phyloP scores from a whole-genome alignment of 164 flowering plant species.

The Houttuynia cordata region DNA sequence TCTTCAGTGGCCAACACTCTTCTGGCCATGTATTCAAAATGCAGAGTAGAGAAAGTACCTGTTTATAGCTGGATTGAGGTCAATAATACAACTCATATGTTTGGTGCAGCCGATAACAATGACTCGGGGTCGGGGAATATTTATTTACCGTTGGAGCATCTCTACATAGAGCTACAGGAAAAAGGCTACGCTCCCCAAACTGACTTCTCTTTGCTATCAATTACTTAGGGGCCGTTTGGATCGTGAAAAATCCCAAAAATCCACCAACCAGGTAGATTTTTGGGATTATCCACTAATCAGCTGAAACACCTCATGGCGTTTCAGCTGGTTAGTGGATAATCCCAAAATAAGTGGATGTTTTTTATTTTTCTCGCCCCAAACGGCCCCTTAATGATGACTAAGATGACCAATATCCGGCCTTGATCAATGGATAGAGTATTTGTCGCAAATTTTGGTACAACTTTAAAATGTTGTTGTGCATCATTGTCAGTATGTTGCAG shows the following conservation, averaged over 20 bases:
- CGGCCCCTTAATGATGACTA: too few species aligned
- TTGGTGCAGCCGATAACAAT: background rate
- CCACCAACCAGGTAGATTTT: too few species aligned
- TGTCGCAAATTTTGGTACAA: background rate
- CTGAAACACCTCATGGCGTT: too few species aligned
- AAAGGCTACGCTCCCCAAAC: slow-evolving; percentile 1
- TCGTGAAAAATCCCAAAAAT: too few species aligned
- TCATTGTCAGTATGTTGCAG: background rate
- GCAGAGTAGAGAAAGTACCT: slow-evolving; percentile 9
- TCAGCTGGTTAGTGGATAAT: too few species aligned
- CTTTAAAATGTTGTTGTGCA: background rate
- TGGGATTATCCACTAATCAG: too few species aligned
- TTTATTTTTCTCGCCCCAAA: too few species aligned
- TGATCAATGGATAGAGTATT: background rate
- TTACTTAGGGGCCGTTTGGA: too few species aligned
- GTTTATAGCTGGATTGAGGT: slow-evolving; percentile 3
- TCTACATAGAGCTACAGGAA: background rate
- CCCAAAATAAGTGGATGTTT: too few species aligned
- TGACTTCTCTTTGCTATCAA: background rate
- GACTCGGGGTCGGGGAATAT: background rate
- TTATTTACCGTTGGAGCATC: background rate
- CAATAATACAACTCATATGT: slow-evolving; percentile 2
- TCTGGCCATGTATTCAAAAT: slow-evolving; percentile 75
- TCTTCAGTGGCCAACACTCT: slow-evolving; percentile 54
- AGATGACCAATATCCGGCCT: background rate